Base-by-base conservation (phyloP, 371 early-diverging fungal genomes). In the Saksenaea oblongispora region DNA sequence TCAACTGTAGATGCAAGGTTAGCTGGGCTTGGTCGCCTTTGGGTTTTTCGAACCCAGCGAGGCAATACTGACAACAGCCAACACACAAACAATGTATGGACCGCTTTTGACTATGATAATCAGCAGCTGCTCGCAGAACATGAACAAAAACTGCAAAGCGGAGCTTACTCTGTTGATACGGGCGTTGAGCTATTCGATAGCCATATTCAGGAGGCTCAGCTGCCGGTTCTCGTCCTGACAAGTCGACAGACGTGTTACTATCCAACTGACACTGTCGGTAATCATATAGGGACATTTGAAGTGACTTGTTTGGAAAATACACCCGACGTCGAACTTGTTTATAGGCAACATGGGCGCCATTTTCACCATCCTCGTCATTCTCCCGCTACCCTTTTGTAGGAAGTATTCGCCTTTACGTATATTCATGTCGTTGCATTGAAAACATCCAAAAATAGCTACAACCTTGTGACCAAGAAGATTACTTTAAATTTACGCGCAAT, bases 61-160 rank as follows among this genome's bases (percentile, higher is more conserved):
- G 22, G 22, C 22, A 0, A 4, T 53, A 39, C 18, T 27, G 24
- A 26, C 47, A 22, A 59, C 28, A 18, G 18, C 26, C 18, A 54
- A 37, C 2, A 54, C 36, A 14, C 37, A 5, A 26, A 36, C 22
- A 47, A 59, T 3, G 69, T 69, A 4, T 76, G 77, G 77, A 69
- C 65, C 1, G 68, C 65, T 0, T 76, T 76, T 65, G 77, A 76
- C 56, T 67, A 56, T 34, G 64, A 56, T 9, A 76, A 76, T 39
- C 77, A 76, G 54, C 35, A 56, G 22, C 22, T 39, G 15, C 62
- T 76, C 14, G 66, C 60, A 26, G 13, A 60, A 2, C 56, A 66
- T 13, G 66, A 72, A 10, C 37, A 31, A 37, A 15, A 9, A 15
- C 18, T 18, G n/a, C 58, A 42, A 14, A 37, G 37, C 13, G 11